Percentiles rank a stretch among this genome's conserved stretches.
phyloP scores from a whole-genome alignment of 2,329 filamentous ascomycete species.

The Sarocladiaceae sp. region DNA sequence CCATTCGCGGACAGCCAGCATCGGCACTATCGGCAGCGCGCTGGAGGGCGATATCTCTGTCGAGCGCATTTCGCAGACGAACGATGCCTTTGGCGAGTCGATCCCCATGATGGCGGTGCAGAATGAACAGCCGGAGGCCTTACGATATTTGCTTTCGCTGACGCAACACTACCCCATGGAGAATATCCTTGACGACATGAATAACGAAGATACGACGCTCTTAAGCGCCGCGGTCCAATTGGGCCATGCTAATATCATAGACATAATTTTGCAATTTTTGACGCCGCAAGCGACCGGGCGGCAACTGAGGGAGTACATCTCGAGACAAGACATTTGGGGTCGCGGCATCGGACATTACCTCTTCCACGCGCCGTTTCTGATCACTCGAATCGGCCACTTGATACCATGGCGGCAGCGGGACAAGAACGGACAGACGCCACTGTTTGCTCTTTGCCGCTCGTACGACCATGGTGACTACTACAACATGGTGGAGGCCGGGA shows the following conservation, averaged over 20 bases:
- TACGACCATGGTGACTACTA: slow-evolving; percentile 90
- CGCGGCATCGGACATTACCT: slow-evolving; percentile 93
- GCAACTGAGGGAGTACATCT: slow-evolving; percentile 64
- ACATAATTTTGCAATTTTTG: slow-evolving; percentile 70
- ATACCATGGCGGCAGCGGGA: slow-evolving; percentile 89
- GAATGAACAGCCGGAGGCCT: slow-evolving; percentile 62
- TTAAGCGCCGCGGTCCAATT: slow-evolving; percentile 88
- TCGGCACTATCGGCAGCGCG: slow-evolving; percentile 67
- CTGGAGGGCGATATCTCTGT: slow-evolving; percentile 85
- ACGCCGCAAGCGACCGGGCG: slow-evolving; percentile 50
- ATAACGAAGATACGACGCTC: slow-evolving; percentile 85
- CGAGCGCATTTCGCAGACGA: slow-evolving; percentile 69
- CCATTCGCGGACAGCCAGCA: slow-evolving; percentile 72
- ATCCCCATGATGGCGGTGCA: slow-evolving; percentile 84
- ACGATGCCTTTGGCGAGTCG: slow-evolving; percentile 71
- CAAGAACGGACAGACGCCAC: slow-evolving; percentile 94
- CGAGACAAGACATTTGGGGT: slow-evolving; percentile 75
- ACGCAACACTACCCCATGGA: slow-evolving; percentile 69
- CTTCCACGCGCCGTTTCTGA: slow-evolving; percentile 82
- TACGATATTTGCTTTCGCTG: slow-evolving; percentile 76
- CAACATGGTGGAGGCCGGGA: slow-evolving; percentile 78
- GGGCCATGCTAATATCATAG: slow-evolving; percentile 69
- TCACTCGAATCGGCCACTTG: slow-evolving; percentile 69
- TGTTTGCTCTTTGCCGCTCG: slow-evolving; percentile 91
- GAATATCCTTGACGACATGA: slow-evolving; percentile 74